Percentiles rank a stretch among this genome's conserved stretches.
Conservation (phyloP, 228 moss, liverwort and hornwort genomes). For the Sphagnum fallax region DNA sequence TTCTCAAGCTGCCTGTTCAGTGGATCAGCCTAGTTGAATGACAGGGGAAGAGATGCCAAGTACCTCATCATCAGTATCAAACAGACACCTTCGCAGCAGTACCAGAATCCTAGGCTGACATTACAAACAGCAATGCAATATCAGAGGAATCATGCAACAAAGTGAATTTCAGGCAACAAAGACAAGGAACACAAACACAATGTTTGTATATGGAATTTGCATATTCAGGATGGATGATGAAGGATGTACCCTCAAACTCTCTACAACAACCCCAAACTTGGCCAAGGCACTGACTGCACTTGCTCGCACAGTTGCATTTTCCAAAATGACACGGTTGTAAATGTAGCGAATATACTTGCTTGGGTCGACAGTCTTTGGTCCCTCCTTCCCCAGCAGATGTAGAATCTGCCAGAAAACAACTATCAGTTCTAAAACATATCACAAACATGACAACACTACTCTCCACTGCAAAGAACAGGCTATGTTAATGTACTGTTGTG, state of each 20-base stretch:
- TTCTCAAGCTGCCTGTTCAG: too few species aligned
- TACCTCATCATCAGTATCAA: constrained; percentile 93
- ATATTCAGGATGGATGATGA: neutral
- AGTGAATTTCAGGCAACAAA: neutral
- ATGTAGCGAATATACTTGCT: constrained; percentile 92
- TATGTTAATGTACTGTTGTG: too few species aligned
- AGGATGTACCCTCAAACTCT: constrained; percentile 34
- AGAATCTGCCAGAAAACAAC: constrained; percentile 37
- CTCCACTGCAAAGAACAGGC: neutral
- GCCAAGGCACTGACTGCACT: constrained; percentile 93
- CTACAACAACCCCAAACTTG: constrained; percentile 73
- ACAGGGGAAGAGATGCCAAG: neutral
- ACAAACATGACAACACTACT: neutral
- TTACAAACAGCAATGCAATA: neutral
- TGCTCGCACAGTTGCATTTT: constrained; percentile 86
- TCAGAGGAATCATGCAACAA: neutral
- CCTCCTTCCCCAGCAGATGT: constrained; percentile 91
- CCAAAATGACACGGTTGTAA: constrained; percentile 83
- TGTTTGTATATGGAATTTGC: neutral
- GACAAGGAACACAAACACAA: neutral
- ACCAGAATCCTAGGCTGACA: constrained; percentile 58
- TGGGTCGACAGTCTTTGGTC: constrained; percentile 79
- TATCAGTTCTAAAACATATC: neutral
- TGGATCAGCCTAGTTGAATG: neutral
- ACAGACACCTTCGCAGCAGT: constrained; percentile 70